Base-by-base conservation (phyloP, 1,139 yeast genomes). In the Sugiyamaella neomexicana region DNA sequence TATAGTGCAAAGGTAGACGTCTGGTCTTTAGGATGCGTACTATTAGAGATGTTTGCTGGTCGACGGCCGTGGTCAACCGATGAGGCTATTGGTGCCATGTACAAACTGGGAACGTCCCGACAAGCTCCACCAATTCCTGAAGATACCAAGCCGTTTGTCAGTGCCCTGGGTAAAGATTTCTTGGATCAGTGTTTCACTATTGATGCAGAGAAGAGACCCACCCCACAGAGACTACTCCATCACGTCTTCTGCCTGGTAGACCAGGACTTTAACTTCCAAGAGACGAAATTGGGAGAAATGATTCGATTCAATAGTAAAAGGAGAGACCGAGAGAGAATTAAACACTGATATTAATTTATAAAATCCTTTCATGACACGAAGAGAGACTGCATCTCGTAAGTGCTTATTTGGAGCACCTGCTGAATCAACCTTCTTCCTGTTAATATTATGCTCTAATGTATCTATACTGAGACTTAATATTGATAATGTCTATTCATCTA, bases 121-220 rank as follows among this genome's bases (percentile, higher is more conserved):
- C 82, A 77, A 56, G 95, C 97, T 0, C 99, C 99, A 1, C 99
- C 99, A 0, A 90, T 95, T 54, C 96, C 97, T 0, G 90, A 86
- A 20, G 97, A 90, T 60, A 86, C 95, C 1, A 71, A 77, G 44
- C 82, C 83, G 7, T 72, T 75, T 61, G 83, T 90, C 52, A 81
- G 90, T 2, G 65, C 66, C 2, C 80, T 74, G 8, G 97, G 96
- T 1, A 80, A 81, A 55, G 79, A 79, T 43, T 93, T 93, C 57
- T 73, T 95, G 55, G 83, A 83, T 60, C 71, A 76, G 55, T 95
- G 99, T 68, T 93, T 95, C 68, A 82, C 82, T 7, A 82, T 67
- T 36, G 86, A 93, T 64, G 93, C 99, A 0, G 86, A 83, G 34
- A 72, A 77, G 63, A 76, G 99, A 61, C 99, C 99, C 0, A 93